These are phyloP conservation scores for Colletotrichum noveboracense DNA, from an alignment of 2,329 filamentous ascomycete genomes.

Conservation along the genomic window DNA sequence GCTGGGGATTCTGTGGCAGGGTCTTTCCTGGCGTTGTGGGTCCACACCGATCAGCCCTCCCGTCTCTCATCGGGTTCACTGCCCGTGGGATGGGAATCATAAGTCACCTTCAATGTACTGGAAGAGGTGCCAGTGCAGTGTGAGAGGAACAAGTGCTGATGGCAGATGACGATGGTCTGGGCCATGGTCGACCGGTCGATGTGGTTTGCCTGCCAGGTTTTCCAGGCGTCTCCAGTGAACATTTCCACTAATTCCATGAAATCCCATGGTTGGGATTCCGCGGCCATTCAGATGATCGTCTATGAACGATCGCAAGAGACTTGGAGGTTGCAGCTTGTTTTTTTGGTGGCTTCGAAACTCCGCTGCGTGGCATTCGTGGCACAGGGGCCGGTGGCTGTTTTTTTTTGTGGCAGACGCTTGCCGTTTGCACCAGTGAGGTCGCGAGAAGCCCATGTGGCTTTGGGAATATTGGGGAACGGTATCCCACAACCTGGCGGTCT, in stretches of 20 bases:
- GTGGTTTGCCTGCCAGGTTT: not conserved
- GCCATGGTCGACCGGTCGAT: not conserved
- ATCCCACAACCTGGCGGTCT: not conserved
- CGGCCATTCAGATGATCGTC: not conserved
- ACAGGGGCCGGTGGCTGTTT: not conserved
- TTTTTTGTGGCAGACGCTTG: not conserved
- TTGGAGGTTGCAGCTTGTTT: not conserved
- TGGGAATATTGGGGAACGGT: not conserved
- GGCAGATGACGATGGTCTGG: not conserved
- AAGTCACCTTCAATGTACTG: not conserved
- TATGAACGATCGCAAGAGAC: not conserved
- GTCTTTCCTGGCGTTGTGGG: not conserved
- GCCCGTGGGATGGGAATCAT: not conserved
- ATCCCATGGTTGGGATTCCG: not conserved
- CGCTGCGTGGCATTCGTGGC: not conserved
- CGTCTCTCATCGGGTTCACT: not conserved
- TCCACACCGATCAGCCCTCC: not conserved
- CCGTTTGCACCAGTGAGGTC: not conserved
- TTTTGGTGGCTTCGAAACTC: not conserved
- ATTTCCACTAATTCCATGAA: not conserved
- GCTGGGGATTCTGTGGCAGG: not conserved
- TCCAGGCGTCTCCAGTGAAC: not conserved
- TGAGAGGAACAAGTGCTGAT: not conserved
- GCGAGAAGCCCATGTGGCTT: not conserved
- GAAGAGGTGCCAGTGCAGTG: not conserved